phyloP scores from a whole-genome alignment of 2,329 filamentous ascomycete species.

The Nigrospora oryzae region DNA sequence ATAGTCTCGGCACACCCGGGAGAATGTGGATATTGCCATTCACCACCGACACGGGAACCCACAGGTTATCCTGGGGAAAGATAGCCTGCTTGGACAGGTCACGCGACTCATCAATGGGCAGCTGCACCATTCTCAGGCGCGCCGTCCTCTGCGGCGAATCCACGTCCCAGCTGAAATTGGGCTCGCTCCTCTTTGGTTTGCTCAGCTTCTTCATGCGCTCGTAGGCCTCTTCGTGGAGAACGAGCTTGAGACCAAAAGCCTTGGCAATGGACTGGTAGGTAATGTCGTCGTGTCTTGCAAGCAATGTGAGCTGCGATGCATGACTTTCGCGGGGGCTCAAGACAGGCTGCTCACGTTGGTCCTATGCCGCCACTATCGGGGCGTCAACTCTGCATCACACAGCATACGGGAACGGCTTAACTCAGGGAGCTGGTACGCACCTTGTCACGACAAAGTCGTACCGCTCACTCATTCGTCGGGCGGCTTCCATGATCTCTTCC shows the following conservation, averaged over 20 bases:
- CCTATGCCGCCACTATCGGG: slow-evolving; percentile 72
- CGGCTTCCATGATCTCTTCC: slow-evolving; percentile 79
- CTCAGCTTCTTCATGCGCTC: slow-evolving; percentile 77
- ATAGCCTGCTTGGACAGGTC: slow-evolving; percentile 64
- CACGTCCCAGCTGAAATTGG: slow-evolving; percentile 75
- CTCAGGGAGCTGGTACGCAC: slow-evolving; percentile 18
- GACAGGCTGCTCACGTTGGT: slow-evolving; percentile 62
- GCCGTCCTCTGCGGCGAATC: slow-evolving; percentile 72
- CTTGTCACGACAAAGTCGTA: slow-evolving; percentile 95
- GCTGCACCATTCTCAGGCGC: slow-evolving; percentile 81
- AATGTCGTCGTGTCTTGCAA: slow-evolving; percentile 82
- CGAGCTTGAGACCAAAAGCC: slow-evolving; percentile 70
- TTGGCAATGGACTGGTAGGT: slow-evolving; percentile 92
- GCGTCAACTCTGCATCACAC: slow-evolving; percentile 6
- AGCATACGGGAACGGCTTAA: too few species aligned
- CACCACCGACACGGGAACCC: slow-evolving; percentile 84
- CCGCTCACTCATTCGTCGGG: slow-evolving; percentile 73
- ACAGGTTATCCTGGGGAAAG: slow-evolving; percentile 73
- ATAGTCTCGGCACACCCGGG: slow-evolving; percentile 80
- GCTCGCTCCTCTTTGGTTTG: slow-evolving; percentile 62
- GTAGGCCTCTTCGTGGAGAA: slow-evolving; percentile 69
- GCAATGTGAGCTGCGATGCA: slow-evolving; percentile 1
- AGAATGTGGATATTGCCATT: slow-evolving; percentile 93
- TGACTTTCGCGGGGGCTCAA: neutral
- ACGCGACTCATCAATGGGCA: slow-evolving; percentile 65